Conservation (phyloP, 2,329 filamentous ascomycete species). For the Mycosphaerella sp. region DNA sequence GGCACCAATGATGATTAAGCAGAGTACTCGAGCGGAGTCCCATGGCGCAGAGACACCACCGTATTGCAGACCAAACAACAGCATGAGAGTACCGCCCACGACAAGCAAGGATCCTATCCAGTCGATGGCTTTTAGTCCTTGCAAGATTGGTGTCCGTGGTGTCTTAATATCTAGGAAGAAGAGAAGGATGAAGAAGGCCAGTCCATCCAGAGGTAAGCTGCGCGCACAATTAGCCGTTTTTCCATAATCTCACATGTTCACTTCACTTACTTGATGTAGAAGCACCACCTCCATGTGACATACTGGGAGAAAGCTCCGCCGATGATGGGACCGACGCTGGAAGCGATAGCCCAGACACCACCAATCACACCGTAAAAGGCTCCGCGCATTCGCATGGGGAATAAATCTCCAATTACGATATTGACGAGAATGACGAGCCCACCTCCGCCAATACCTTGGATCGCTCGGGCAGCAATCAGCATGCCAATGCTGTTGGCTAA, state of each 20-base stretch:
- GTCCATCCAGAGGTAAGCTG: slow-evolving; percentile 51
- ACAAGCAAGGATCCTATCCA: slow-evolving; percentile 61
- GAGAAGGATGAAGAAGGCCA: slow-evolving; percentile 52
- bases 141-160: slow-evolving; percentile 55
- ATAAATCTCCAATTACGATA: slow-evolving; percentile 58
- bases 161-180: slow-evolving; percentile 62
- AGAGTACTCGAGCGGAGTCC: slow-evolving; percentile 67
- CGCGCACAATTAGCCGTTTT: too few relatives aligned
- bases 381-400: slow-evolving; percentile 47
- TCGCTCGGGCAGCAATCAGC: slow-evolving; percentile 54
- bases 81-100: slow-evolving; percentile 73
- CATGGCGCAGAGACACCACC: slow-evolving; percentile 72
- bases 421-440: slow-evolving; percentile 59
- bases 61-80: slow-evolving; percentile 78
- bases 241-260: too few relatives aligned
- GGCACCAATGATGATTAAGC: slow-evolving; percentile 67
- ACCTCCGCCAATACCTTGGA: slow-evolving; percentile 59
- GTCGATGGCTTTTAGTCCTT: slow-evolving; percentile 59
- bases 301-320: slow-evolving; percentile 60
- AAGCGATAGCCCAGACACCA: slow-evolving; percentile 59
- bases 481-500: slow-evolving; percentile 54
- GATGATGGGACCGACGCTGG: slow-evolving; percentile 58
- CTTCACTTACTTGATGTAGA: slow-evolving; percentile 50
- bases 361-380: slow-evolving; percentile 60
- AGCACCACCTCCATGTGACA: slow-evolving; percentile 57